Evolutionary conservation across 192 early-diverging fungal species (phyloP), one percentile per base, ranked within the genome.

Genomic region (Helicostylum pulchrum): DNA sequence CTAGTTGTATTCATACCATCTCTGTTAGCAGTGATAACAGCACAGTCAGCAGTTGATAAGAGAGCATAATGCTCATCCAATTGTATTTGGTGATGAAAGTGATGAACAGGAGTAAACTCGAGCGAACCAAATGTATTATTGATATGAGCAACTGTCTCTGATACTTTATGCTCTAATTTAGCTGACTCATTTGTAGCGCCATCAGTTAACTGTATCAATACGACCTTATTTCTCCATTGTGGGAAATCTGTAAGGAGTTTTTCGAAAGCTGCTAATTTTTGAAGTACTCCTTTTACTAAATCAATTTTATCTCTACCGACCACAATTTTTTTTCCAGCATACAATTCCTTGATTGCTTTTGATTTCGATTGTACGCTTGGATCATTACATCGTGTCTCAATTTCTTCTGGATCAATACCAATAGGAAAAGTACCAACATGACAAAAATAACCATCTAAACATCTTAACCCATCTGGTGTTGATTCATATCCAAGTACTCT

Each of bases 1-100:
- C 87, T 89, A 11, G 91, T 94, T 0, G 96, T 96, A 73, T 97
- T 98, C 94, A 99, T 98, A 20, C 96, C 97, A 74, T 99, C 97
- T 39, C 97, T 87, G 8, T 94, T 84, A 21, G 88, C 84, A 0
- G 96, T 97, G 65, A 96, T 96, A 43, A 99, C 73, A 1, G 90
- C 94, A 19, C 90, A 81, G 71, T 99, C 94, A 12, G 97, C 96
- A 12, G 96, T 84, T 61, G 87, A 90, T 17, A 99, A 80, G 42
- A 99, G 77, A 2, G 95, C 94, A 75, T 89, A 94, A 76, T 98
- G 98, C 66, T 99, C 97, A 70, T 99, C 95, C 4, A 84, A 86
- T 51, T 95, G 92, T 58, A 99, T 79, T 64, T 91, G 89, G 66
- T 94, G 91, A 71, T 91, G 89, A 76, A 93, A 92, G 66, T 97